Base-by-base conservation (phyloP, 805 yeast species). In the Starmera amethionina region DNA sequence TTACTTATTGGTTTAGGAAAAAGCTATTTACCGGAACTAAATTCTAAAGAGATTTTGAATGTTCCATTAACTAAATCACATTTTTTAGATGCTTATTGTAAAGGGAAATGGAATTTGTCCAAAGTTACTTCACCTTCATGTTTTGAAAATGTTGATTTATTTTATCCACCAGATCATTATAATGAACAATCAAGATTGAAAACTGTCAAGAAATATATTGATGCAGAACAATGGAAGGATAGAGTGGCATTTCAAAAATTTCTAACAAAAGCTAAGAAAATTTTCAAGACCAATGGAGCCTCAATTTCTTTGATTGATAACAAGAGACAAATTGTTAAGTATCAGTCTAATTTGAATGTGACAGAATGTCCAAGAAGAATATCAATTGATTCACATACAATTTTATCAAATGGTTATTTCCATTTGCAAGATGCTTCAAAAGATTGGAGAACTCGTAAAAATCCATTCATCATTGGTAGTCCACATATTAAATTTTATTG, bases 311-410 rank as follows among this genome's bases (percentile, higher is more conserved):
- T 82, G n/a, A 49, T 83, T 8, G 73, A 71, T 39, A 54, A 67
- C 10, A 61, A 60, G 14, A 62, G 62, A 35, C 82, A 76, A 35
- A 42, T 68, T 9, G 65, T 78, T 16, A 75, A 76, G 49, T 65
- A 62, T 48, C 73, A 73, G 41, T 60, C 67, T 9, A 64, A 72
- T 7, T 59, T 78, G 30, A 69, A 68, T 5, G 58, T 71, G 41
- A 63, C 58, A n/a, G 74, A 67, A 42, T 67, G 77, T 38, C 77
- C 77, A 11, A 63, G 86, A 39, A 59, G 56, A 16, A 60, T 77
- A 2, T 77, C 87, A 8, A 57, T 83, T 36, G 93, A 83, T 54
- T 77, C 77, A 8, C 90, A 83, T 59, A 67, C 87, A 0, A 67
- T 83, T 2, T 58, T 83, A 30, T 79, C 88, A 0, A 56, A 64